A percentile compares a stretch with the other conserved stretches of the same genome.
Conservation (phyloP, 2,329 filamentous ascomycete species). For the Xylariales sp. region DNA sequence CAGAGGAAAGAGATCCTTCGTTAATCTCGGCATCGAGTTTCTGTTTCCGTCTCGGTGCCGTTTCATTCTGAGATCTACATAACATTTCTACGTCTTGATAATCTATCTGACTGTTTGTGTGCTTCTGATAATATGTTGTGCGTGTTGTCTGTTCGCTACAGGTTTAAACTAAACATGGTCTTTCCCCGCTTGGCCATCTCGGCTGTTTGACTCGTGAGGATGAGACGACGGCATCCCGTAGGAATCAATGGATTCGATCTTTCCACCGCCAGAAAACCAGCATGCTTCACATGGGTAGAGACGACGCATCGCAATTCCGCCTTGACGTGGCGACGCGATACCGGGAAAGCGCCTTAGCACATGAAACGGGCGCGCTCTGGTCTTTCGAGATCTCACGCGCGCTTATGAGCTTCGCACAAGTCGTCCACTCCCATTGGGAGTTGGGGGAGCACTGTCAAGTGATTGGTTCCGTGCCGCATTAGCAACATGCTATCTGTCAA, state of each 20-base stretch:
- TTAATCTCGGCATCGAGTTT: slow-evolving; percentile 53
- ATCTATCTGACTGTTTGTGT: not conserved
- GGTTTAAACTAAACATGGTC: no score
- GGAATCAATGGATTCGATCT: no score
- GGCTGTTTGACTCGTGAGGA: no score
- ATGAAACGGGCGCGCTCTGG: slow-evolving; percentile 16
- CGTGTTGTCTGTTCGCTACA: no score
- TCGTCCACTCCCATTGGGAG: not conserved
- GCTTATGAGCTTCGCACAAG: not conserved
- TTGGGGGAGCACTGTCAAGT: not conserved
- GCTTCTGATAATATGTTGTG: not conserved
- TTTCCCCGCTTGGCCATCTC: no score
- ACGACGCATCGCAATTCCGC: not conserved
- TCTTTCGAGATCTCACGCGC: not conserved
- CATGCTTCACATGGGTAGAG: not conserved
- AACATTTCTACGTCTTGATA: slow-evolving; percentile 7
- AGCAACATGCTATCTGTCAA: not conserved
- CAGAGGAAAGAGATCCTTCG: slow-evolving; percentile 54
- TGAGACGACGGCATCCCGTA: no score
- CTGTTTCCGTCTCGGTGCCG: slow-evolving; percentile 49
- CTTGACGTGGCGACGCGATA: not conserved
- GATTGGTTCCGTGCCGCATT: not conserved
- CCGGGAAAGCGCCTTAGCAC: not conserved
- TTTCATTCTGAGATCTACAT: slow-evolving; percentile 56
- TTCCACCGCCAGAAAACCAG: not conserved